phyloP scores from a whole-genome alignment of 2,329 filamentous ascomycete genomes.

The Epicoccum nigrum region DNA sequence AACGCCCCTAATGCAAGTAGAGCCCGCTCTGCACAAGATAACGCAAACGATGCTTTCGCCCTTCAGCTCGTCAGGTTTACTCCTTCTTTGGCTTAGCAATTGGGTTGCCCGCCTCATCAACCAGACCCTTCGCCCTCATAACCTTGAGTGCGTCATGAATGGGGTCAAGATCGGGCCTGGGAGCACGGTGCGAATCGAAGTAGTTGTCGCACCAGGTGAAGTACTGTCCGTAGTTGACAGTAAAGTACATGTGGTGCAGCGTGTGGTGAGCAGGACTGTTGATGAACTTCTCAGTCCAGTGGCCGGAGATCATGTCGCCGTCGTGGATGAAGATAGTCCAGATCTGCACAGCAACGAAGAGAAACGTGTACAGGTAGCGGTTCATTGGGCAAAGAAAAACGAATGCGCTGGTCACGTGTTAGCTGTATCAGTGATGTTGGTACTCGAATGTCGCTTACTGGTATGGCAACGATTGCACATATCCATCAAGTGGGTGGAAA shows the following conservation, averaged over 20 bases:
- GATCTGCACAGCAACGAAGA: slow-evolving; percentile 55
- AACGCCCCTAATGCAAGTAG: slow-evolving; percentile 10
- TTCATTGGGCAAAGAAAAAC: slow-evolving; percentile 56
- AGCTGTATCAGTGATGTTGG: slow-evolving; percentile 3
- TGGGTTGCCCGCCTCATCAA: slow-evolving; percentile 53
- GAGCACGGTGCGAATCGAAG: slow-evolving; percentile 54
- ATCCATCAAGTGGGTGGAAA: slow-evolving; percentile 57
- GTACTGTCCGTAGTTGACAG: slow-evolving; percentile 58
- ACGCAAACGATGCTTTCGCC: neutral
- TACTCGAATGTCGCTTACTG: slow-evolving; percentile 48
- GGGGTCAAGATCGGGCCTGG: slow-evolving; percentile 53
- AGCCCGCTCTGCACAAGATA: slow-evolving; percentile 3
- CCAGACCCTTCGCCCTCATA: slow-evolving; percentile 54
- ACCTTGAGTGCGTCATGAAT: slow-evolving; percentile 54
- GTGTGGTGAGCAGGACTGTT: slow-evolving; percentile 59
- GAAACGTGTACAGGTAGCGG: slow-evolving; percentile 53
- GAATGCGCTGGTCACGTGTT: slow-evolving; percentile 44
- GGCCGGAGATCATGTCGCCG: slow-evolving; percentile 57
- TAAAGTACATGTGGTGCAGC: slow-evolving; percentile 59
- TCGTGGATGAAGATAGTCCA: slow-evolving; percentile 60
- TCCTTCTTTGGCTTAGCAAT: slow-evolving; percentile 32
- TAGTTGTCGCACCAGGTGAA: slow-evolving; percentile 57
- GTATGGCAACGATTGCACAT: slow-evolving; percentile 55
- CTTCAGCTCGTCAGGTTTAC: slow-evolving; percentile 1
- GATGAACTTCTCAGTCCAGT: slow-evolving; percentile 56